Evolutionary conservation across 2,329 filamentous ascomycete species (phyloP), one percentile per base, ranked within the genome.

Genomic region (Akanthomyces lecanii): DNA sequence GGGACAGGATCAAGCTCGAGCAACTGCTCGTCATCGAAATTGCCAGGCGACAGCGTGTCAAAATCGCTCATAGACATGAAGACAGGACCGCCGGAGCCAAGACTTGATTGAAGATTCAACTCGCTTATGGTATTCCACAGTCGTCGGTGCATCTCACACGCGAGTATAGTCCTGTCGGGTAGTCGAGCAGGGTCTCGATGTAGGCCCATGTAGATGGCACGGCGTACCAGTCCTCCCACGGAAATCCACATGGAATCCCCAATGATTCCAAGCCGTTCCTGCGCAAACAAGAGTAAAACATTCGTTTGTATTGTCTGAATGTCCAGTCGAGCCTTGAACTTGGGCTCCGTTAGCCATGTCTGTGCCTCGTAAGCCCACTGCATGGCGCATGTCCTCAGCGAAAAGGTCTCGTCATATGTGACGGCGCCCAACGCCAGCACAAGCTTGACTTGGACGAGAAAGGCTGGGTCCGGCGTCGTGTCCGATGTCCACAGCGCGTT

Each of bases 351-450:
- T 0, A 83, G 58, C 81, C 82, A 88, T 0, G 78, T 78, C 51
- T 84, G 81, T 0, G 80, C 84, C 65, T 86, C 83, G 61, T 83
- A 82, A 0, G 86, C 72, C 85, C 85, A 88, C 33, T 72, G 76
- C n/a, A 80, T 73, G 0, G 85, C 85, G 0, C 76, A 75, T 6
- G 72, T 58, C 7, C 83, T 78, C 42, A 85, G 66, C 0, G 79
- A 81, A 62, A 83, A 86, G 0, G 71, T 64, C 0, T 81, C 76
- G 58, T 87, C 82, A 62, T 83, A 79, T 0, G 75, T 73, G 1
- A 76, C 73, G 1, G 83, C 78, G 0, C 85, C 86, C 21, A 88
- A 79, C 0, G 85, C 83, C 4, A 88, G 71, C 0, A 87, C 78
- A 0, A 88, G 72, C 66, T 87, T 85, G 3, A 87, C 65, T 52